Evolutionary conservation across 2,329 filamentous ascomycete species (phyloP).

Genomic region (Sarocladium brachiariae): DNA sequence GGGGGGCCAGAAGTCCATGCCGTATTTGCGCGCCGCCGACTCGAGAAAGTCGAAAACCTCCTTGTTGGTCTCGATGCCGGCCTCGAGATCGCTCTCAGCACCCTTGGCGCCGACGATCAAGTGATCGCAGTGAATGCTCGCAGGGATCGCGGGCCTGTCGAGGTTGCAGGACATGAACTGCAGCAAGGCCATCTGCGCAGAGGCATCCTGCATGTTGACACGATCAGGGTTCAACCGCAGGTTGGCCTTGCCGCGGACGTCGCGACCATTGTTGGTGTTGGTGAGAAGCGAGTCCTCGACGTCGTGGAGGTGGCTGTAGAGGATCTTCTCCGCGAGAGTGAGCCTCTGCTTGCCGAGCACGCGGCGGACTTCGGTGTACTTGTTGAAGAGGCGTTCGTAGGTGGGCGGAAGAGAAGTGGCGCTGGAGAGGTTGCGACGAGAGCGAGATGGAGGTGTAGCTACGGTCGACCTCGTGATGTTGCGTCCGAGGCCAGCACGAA

Average conservation of each 20-base stretch:
- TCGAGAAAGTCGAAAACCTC: constrained; percentile 98
- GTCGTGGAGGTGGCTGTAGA: constrained; percentile 91
- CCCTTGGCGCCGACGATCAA: constrained; percentile 95
- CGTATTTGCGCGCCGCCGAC: constrained; percentile 83
- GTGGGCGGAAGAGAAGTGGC: constrained; percentile 52
- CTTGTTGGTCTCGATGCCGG: constrained; percentile 84
- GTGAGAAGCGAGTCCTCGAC: constrained; percentile 80
- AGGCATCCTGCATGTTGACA: constrained; percentile 98
- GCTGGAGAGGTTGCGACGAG: constrained; percentile 31
- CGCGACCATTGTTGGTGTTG: constrained; percentile 74
- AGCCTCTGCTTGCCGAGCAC: constrained; percentile 63
- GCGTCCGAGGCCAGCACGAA: constrained; percentile 26
- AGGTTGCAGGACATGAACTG: constrained; percentile 98
- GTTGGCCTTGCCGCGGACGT: constrained; percentile 82
- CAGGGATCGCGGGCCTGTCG: constrained; percentile 82
- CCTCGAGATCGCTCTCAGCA: constrained; percentile 75
- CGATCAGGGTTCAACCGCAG: constrained; percentile 95
- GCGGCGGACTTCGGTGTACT: constrained; percentile 66
- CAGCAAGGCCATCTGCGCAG: constrained; percentile 93
- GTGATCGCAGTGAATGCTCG: constrained; percentile 98
- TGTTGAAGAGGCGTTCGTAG: constrained; percentile 74
- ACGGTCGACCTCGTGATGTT: constrained; percentile 21
- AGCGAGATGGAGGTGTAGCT: constrained; percentile 22
- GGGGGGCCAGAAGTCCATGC: constrained; percentile 92
- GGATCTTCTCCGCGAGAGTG: constrained; percentile 94